Evolutionary conservation across 257 asterid genomes (phyloP).

Genomic region (Pogostemon cablin): DNA sequence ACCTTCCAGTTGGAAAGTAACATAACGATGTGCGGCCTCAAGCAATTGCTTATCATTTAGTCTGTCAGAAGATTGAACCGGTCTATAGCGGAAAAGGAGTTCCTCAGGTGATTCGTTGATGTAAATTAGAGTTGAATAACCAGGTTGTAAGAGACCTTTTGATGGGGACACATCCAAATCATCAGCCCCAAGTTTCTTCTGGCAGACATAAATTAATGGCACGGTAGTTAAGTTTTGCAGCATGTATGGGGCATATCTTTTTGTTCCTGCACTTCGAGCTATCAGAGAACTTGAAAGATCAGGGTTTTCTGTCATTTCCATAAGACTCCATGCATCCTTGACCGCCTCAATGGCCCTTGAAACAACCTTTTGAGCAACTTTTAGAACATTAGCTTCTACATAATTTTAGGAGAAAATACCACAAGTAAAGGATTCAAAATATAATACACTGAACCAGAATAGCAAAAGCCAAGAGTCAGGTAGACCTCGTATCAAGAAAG

Average conservation of each 20-base stretch:
- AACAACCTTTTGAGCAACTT: conserved; percentile 54
- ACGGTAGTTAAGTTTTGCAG: conserved; percentile 85
- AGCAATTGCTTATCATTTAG: conserved; percentile 60
- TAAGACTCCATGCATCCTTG: conserved; percentile 57
- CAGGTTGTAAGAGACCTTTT: conserved; percentile 68
- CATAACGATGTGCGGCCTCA: conserved; percentile 74
- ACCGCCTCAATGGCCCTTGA: conserved; percentile 70
- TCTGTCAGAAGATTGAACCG: conserved; percentile 66
- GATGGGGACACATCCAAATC: conserved; percentile 60
- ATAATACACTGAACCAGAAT: conserved; percentile 9
- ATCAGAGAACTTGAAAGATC: conserved; percentile 49
- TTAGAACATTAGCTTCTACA: conserved; percentile 31
- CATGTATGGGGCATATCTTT: conserved; percentile 86
- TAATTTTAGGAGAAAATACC: conserved; percentile 20
- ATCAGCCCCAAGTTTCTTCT: conserved; percentile 54
- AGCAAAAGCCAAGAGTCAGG: conserved; percentile 22
- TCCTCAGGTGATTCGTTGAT: conserved; percentile 75
- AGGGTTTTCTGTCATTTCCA: conserved; percentile 44
- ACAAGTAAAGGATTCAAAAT: conserved; percentile 7
- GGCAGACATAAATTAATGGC: conserved; percentile 69
- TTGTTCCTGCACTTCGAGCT: conserved; percentile 48
- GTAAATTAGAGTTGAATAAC: conserved; percentile 73
- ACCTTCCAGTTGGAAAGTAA: conserved; percentile 85
- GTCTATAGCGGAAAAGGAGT: conserved; percentile 64
- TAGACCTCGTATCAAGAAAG: conserved; percentile 3